These are phyloP conservation scores for Pseudophaeomoniella oleicola DNA, from an alignment of 2,329 filamentous ascomycete species.

Conservation along the genomic window DNA sequence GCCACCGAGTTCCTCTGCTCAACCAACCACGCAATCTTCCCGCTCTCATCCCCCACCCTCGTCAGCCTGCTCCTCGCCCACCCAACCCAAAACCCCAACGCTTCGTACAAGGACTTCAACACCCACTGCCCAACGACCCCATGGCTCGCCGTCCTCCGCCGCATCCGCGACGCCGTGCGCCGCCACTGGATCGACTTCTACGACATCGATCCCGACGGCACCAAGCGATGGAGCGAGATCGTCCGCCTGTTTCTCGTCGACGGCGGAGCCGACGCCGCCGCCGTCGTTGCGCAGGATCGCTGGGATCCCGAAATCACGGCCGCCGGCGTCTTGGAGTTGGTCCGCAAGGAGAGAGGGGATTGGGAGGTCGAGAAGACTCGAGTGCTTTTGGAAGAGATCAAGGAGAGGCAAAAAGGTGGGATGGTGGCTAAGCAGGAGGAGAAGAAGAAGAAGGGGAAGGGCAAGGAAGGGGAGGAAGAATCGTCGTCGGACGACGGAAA, in stretches of 20 bases:
- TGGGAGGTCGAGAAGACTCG: not conserved
- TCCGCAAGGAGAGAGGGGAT: not conserved
- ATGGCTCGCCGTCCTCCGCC: slow-evolving; percentile 17
- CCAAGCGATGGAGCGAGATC: slow-evolving; percentile 13
- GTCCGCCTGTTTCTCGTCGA: not conserved
- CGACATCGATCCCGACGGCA: slow-evolving; percentile 14
- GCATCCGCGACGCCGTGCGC: slow-evolving; percentile 16
- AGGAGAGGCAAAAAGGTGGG: no score
- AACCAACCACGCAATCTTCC: slow-evolving; percentile 20
- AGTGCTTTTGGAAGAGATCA: no score
- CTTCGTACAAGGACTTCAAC: not conserved
- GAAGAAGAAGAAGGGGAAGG: no score
- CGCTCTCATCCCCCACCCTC: slow-evolving; percentile 16
- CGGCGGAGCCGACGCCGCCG: not conserved
- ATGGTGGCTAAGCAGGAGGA: no score
- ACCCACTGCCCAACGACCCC: slow-evolving; percentile 11
- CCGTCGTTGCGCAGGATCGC: not conserved
- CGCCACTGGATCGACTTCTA: slow-evolving; percentile 18
- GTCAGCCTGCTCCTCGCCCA: slow-evolving; percentile 13
- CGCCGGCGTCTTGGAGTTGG: not conserved
- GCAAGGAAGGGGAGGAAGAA: no score
- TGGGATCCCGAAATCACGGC: not conserved
- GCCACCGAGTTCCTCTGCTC: slow-evolving; percentile 21
- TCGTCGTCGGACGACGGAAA: no score
- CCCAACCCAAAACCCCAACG: not conserved